Evolutionary conservation across 1,284 basidiomycete genomes (phyloP).

Genomic region (Ceratobasidium sp.): DNA sequence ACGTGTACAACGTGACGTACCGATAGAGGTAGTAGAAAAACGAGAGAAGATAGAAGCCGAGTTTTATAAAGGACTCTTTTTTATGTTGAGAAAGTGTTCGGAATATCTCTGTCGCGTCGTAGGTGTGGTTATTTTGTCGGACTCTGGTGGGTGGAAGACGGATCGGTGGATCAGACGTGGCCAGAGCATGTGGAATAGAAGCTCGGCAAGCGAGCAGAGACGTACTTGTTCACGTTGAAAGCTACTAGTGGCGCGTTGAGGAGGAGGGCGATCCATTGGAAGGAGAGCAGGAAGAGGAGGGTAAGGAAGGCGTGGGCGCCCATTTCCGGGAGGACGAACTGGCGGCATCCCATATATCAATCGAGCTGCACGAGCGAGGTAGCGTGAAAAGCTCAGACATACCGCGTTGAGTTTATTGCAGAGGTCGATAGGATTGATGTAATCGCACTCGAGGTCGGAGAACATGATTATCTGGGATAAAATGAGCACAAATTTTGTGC

Average conservation of each 20-base stretch:
- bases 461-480: constrained; percentile 96
- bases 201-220: constrained; percentile 49
- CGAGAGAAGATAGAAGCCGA: constrained; percentile 93
- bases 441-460: constrained; percentile 97
- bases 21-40: constrained; percentile 98
- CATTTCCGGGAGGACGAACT: constrained; percentile 99
- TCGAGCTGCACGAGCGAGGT: not conserved
- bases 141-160: constrained; percentile 70
- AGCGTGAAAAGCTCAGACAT: constrained; percentile 51
- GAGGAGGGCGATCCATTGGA: constrained; percentile 96
- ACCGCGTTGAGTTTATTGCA: constrained; percentile 99
- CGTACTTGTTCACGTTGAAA: constrained; percentile 96
- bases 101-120: constrained; percentile 99
- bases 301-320: constrained; percentile 93
- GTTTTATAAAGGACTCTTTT: constrained; percentile 97
- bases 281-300: constrained; percentile 88
- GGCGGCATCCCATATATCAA: constrained; percentile 32
- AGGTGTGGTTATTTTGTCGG: constrained; percentile 95
- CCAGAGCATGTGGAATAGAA: not conserved
- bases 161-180: constrained; percentile 4
- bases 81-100: constrained; percentile 94
- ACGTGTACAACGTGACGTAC: constrained; percentile 63
- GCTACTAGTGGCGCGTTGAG: constrained; percentile 92
- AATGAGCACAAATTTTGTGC: constrained; percentile 36
- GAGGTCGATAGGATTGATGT: constrained; percentile 99